Evolutionary conservation across 805 yeast genomes (phyloP), one percentile per base, ranked within the genome.

Genomic region (Schizosaccharomyces lindneri): DNA sequence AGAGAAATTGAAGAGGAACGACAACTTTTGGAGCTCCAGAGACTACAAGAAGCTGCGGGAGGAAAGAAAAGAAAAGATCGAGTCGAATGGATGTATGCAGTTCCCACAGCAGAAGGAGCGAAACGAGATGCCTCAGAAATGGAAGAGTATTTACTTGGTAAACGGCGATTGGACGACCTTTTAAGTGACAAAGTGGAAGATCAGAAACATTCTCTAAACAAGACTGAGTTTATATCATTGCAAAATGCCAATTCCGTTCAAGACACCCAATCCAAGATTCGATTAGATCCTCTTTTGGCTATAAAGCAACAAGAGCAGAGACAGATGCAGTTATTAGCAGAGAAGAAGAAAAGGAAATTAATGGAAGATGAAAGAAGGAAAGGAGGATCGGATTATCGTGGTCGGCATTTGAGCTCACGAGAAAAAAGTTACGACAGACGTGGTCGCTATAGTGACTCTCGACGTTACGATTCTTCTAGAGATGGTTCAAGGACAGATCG

Each of bases 71-170:
- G 75, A 63, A 68, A 71, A 62, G 72, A 76, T 62, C 79, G 83
- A 61, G 74, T 87, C 27, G 84, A 80, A 55, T 89, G 97, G 97
- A 90, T 90, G 95, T 89, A 89, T 68, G 79, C 83, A 15, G 80
- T 76, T 27, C 75, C 80, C 3, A 61, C 55, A 24, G 46, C 60
- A 9, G 66, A 59, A 19, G 68, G 69, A 11, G 66, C 66, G 6
- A 61, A 61, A 29, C 65, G 65, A 5, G 67, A 64, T 1, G 68
- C 66, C 4, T 65, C 67, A 5, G 68, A 64, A 7, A 73, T 74
- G n/a, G 83, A 81, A 63, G 82, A 76, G 63, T 74, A 79, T 65
- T 68, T 83, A 13, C 67, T 78, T 48, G 86, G 87, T 0, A 77
- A 74, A 67, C 74, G 75, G 64, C 69, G 78, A 11, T 70, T 80